Evolutionary conservation across 1,284 basidiomycete genomes (phyloP).

Genomic region (Mycena sp.): DNA sequence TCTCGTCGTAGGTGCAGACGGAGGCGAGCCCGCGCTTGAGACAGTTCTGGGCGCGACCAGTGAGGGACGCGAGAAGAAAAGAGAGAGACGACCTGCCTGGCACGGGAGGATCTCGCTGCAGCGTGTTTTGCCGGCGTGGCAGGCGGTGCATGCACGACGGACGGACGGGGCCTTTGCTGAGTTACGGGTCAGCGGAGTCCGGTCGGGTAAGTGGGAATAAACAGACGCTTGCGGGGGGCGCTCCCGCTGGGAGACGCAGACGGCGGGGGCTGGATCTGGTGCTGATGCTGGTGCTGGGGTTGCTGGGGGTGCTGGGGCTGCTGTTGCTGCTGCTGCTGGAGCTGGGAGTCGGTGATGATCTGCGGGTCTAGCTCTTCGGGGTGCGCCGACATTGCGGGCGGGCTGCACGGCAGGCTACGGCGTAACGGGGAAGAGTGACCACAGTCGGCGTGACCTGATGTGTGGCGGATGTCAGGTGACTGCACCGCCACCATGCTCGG

Average conservation of each 20-base stretch:
- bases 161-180: constrained; percentile 81
- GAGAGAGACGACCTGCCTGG: constrained; percentile 59
- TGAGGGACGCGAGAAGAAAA: neutral
- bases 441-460: no score
- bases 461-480: no score
- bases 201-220: neutral
- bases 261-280: constrained; percentile 46
- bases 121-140: constrained; percentile 81
- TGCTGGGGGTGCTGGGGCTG: constrained; percentile 66
- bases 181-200: constrained; percentile 9
- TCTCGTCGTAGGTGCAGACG: constrained; percentile 76
- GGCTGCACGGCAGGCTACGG: no score
- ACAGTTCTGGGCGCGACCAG: constrained; percentile 63
- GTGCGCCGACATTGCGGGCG: constrained; percentile 73
- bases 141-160: constrained; percentile 78
- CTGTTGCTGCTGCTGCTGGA: constrained; percentile 7
- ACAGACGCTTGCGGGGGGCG: constrained; percentile 21
- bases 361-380: constrained; percentile 65
- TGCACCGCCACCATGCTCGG: no score
- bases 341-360: constrained; percentile 46
- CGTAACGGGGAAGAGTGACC: no score
- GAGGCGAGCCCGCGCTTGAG: constrained; percentile 77
- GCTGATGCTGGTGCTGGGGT: constrained; percentile 41
- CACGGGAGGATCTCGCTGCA: constrained; percentile 82
- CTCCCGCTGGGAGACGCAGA: neutral